A percentile compares a stretch with the other conserved stretches of the same genome.
Evolutionary conservation across 2,329 filamentous ascomycete species (phyloP).

Genomic region (Torrubiellomyces zombiae): DNA sequence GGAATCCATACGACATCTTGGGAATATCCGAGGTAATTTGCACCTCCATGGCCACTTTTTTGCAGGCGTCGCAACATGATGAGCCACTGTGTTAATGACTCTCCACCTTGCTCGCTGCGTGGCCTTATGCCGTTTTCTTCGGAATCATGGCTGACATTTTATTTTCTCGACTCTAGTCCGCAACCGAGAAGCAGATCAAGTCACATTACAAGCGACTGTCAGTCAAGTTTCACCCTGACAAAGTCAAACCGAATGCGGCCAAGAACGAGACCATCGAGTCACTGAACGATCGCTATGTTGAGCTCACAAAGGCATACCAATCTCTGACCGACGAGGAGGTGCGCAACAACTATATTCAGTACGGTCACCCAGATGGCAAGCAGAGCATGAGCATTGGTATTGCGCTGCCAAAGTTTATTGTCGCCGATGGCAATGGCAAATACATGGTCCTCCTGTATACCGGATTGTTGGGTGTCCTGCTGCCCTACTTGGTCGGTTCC

Average conservation of each 20-base stretch:
- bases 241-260: constrained; percentile 62
- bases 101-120: not conserved
- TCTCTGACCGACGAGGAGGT: constrained; percentile 93
- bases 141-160: constrained; percentile 4
- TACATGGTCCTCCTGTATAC: constrained; percentile 88
- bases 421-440: constrained; percentile 88
- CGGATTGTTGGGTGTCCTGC: constrained; percentile 66
- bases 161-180: constrained; percentile 48
- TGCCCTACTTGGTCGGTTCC: constrained; percentile 84
- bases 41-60: not conserved
- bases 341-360: constrained; percentile 92
- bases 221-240: constrained; percentile 82
- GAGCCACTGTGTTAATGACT: constrained; percentile 1
- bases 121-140: not conserved
- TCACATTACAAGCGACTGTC: constrained; percentile 77
- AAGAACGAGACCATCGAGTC: constrained; percentile 81
- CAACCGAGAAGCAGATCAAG: constrained; percentile 82
- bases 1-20: constrained; percentile 94
- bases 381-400: constrained; percentile 98
- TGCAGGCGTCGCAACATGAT: no score
- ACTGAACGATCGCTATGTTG: constrained; percentile 79
- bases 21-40: constrained; percentile 55
- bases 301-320: constrained; percentile 96
- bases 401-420: constrained; percentile 79
- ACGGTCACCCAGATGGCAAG: constrained; percentile 92